Percentiles rank a stretch among this genome's conserved stretches.
phyloP scores from a whole-genome alignment of 192 early-diverging fungal genomes.

The Gorgonomyces haynaldii region DNA sequence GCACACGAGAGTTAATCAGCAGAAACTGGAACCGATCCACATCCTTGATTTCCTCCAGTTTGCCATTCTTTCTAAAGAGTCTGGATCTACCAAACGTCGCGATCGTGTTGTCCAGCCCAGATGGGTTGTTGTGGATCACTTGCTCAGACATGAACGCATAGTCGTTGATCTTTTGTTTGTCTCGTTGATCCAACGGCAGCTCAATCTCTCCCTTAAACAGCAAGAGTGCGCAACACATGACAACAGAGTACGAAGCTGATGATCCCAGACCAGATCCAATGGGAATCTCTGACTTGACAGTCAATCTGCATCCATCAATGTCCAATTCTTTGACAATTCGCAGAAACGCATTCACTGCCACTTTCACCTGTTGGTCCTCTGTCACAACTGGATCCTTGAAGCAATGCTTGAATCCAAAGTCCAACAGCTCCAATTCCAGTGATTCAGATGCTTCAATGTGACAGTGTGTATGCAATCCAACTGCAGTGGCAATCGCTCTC shows the following conservation, averaged over 20 bases:
- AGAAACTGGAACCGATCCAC: constrained; percentile 54
- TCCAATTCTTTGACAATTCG: not conserved
- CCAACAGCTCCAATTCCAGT: not conserved
- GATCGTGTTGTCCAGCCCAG: constrained; percentile 89
- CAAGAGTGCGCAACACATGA: constrained; percentile 65
- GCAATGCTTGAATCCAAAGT: too few relatives aligned
- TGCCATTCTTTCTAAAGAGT: constrained; percentile 50
- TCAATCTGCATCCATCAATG: not conserved
- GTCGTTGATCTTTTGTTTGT: constrained; percentile 57
- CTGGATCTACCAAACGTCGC: constrained; percentile 79
- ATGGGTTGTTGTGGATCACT: constrained; percentile 90
- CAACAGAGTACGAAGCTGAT: constrained; percentile 85
- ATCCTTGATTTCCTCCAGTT: constrained; percentile 37
- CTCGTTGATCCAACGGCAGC: constrained; percentile 9
- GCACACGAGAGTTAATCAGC: constrained; percentile 79
- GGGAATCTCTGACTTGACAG: constrained; percentile 63
- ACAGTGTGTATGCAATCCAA: constrained; percentile 9
- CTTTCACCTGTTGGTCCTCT: too few relatives aligned
- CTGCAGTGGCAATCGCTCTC: constrained; percentile 22
- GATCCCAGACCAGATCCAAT: constrained; percentile 91
- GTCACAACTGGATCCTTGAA: too few relatives aligned
- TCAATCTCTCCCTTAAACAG: constrained; percentile 14
- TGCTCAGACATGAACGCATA: constrained; percentile 90
- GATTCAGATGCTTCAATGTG: not conserved
- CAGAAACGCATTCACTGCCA: too few relatives aligned